These are phyloP conservation scores for Metschnikowia arizonensis DNA, from an alignment of 805 yeast genomes.

Conservation along the genomic window DNA sequence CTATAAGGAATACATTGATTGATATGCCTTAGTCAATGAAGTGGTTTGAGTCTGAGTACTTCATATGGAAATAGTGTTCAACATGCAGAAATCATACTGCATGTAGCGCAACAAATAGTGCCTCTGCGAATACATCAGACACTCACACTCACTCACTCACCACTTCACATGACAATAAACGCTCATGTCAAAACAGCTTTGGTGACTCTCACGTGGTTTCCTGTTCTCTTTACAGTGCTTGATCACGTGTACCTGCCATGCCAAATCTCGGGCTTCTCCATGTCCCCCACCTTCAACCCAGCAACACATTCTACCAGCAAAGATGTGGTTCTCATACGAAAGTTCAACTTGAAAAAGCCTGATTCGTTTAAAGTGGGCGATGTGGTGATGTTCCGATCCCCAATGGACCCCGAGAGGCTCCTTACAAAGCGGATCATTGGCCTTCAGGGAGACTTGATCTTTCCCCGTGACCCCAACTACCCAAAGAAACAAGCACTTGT, in stretches of 20 bases:
- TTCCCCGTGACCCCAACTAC: constrained; percentile 57
- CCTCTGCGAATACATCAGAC: background rate
- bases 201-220: constrained; percentile 59
- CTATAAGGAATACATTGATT: no score
- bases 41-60: no score
- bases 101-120: no score
- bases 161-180: background rate
- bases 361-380: constrained; percentile 56
- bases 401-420: constrained; percentile 71
- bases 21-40: no score
- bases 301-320: constrained; percentile 40
- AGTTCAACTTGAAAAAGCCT: constrained; percentile 50
- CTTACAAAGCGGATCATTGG: constrained; percentile 79
- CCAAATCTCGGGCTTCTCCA: constrained; percentile 73
- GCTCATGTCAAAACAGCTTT: constrained; percentile 23
- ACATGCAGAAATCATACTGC: no score
- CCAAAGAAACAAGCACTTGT: constrained; percentile 58
- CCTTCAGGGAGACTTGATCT: constrained; percentile 63
- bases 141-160: background rate
- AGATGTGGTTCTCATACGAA: constrained; percentile 69
- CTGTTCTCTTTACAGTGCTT: constrained; percentile 64
- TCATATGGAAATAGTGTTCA: no score
- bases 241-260: constrained; percentile 73
- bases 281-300: constrained; percentile 88
- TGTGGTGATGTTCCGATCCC: constrained; percentile 73